Conservation (phyloP, 2,329 filamentous ascomycete species). For the Paramyrothecium roridum region DNA sequence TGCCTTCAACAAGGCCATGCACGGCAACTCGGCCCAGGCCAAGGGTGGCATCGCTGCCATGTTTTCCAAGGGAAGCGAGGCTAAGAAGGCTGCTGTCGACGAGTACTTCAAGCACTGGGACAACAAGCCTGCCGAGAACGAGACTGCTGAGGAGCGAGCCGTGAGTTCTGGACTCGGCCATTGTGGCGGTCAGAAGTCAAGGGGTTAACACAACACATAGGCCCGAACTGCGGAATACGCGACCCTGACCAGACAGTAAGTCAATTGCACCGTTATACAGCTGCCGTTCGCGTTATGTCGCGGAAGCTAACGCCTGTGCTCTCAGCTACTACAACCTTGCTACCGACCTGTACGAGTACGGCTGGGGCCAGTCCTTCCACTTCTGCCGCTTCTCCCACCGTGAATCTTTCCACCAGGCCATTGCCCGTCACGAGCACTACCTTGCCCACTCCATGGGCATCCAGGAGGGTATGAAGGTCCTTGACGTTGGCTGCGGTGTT, state of each 20-base stretch:
- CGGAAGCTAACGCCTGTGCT: neutral
- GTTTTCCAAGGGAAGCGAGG: conserved; percentile 72
- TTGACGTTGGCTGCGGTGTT: conserved; percentile 96
- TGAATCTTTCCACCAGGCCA: conserved; percentile 86
- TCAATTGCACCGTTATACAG: conserved; percentile 14
- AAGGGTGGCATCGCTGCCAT: conserved; percentile 77
- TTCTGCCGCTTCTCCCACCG: conserved; percentile 90
- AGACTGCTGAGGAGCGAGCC: conserved; percentile 80
- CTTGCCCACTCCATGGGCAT: conserved; percentile 87
- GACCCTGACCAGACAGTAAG: conserved; percentile 86
- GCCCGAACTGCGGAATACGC: conserved; percentile 85
- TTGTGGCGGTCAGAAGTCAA: neutral
- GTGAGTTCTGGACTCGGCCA: conserved; percentile 40
- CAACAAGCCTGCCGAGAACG: conserved; percentile 71
- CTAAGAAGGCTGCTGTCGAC: conserved; percentile 78
- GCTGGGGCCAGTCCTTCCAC: conserved; percentile 95
- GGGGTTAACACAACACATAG: conserved; percentile 36
- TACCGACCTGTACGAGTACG: conserved; percentile 96
- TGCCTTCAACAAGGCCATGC: conserved; percentile 85
- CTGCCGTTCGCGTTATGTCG: neutral
- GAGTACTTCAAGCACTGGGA: conserved; percentile 98
- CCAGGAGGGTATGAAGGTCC: conserved; percentile 80
- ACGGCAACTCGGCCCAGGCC: conserved; percentile 67
- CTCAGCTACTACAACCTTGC: conserved; percentile 90
- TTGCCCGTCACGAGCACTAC: conserved; percentile 97